Evolutionary conservation across 345 rosid genomes (phyloP).

Genomic region (Syzygium oleosum): DNA sequence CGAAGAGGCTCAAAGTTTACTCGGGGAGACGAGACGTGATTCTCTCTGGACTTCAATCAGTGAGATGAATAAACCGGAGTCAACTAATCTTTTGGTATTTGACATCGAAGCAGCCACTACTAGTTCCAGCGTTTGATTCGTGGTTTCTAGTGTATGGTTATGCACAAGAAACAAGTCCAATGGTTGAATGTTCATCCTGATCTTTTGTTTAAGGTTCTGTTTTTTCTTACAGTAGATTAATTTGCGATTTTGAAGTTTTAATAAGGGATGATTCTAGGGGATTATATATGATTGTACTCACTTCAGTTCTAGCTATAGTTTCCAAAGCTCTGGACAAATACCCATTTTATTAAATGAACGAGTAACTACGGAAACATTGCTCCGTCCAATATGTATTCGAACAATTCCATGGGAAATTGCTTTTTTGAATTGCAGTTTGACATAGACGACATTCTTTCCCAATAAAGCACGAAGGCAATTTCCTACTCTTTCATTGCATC

Average conservation of each 20-base stretch:
- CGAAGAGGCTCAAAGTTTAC: neutral
- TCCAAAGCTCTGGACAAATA: too few relatives aligned
- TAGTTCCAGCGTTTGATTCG: neutral
- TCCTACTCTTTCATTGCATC: neutral
- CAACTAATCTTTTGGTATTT: accelerated
- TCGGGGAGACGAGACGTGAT: accelerated
- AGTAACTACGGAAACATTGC: neutral
- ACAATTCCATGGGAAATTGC: neutral
- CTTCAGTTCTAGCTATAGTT: too few relatives aligned
- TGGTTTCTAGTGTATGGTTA: neutral
- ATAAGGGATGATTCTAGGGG: neutral
- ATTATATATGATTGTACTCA: too few relatives aligned
- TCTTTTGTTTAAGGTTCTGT: neutral
- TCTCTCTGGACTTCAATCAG: neutral
- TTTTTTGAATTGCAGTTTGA: neutral
- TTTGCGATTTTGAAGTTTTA: neutral
- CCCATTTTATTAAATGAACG: too few relatives aligned
- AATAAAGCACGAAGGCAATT: neutral
- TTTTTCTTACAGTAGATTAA: neutral
- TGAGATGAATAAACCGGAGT: neutral
- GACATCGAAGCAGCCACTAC: neutral
- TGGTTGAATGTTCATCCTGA: neutral
- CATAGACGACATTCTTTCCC: neutral
- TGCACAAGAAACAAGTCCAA: neutral
- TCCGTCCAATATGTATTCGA: too few relatives aligned